A percentile compares a stretch with the other conserved stretches of the same genome.
phyloP scores from a whole-genome alignment of 2,329 filamentous ascomycete species.

The Aureobasidium subglaciale region DNA sequence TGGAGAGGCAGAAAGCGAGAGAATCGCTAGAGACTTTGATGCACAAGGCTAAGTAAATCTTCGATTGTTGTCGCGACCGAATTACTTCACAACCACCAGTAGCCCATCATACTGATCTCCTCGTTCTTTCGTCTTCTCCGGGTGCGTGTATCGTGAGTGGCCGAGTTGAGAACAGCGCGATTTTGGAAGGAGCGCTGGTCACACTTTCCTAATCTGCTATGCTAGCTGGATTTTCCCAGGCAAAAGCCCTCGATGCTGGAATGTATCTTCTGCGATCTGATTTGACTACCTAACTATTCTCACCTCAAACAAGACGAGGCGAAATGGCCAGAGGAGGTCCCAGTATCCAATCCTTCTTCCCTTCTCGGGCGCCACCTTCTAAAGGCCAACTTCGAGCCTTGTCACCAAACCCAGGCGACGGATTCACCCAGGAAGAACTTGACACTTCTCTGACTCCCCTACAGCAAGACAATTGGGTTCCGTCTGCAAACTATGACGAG shows the following conservation, averaged over 20 bases:
- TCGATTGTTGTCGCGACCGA: too few relatives aligned
- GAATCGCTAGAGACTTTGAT: conserved; percentile 14
- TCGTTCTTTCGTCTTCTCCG: too few relatives aligned
- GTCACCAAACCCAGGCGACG: conserved; percentile 36
- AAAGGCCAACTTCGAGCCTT: conserved; percentile 18
- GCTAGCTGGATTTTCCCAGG: neutral
- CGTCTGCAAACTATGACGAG: conserved; percentile 41
- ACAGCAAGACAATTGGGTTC: conserved; percentile 36
- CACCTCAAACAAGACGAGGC: neutral
- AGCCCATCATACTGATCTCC: too few relatives aligned
- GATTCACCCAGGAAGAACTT: conserved; percentile 45
- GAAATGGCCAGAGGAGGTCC: conserved; percentile 18
- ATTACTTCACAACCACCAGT: neutral
- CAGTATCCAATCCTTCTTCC: conserved; percentile 41
- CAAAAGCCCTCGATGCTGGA: neutral
- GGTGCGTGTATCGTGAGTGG: too few relatives aligned
- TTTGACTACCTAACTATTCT: too few relatives aligned
- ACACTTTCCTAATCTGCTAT: neutral
- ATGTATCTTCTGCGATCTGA: too few relatives aligned
- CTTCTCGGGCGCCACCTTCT: conserved; percentile 20
- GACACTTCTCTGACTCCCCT: conserved; percentile 23
- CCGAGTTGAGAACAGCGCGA: neutral
- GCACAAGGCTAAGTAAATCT: neutral
- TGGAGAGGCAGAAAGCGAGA: conserved; percentile 20
- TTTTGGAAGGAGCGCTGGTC: neutral